Base-by-base conservation (phyloP, 352 stramenopile species). In the Phytophthora quininea region DNA sequence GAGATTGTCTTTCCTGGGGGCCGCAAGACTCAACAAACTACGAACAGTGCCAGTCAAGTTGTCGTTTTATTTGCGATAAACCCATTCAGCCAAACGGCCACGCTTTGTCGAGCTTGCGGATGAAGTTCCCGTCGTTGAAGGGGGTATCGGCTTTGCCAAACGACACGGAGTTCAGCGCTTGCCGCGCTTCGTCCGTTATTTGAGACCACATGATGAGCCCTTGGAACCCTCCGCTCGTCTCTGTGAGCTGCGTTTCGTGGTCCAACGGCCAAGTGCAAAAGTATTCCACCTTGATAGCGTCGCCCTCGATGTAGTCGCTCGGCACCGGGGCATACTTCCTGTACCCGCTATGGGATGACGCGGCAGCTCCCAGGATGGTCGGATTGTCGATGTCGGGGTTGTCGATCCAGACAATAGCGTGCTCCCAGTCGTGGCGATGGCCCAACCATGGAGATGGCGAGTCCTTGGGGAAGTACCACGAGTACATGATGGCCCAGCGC, bases 401-500 rank as follows among this genome's bases (percentile, higher is more conserved):
- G n/a, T 35, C 19, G 19, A 48, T 29, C 51, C 51, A 58, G 15
- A 58, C n/a, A 32, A 48, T 11, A 24, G 47, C 35, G 19, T 48
- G 50, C 50, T 52, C 46, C 46, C 46, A 52, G 46, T 52, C 46
- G 27, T 54, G 48, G 19, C 48, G 48, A 32, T 33, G 51, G 35
- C 51, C 51, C 3, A 47, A 3, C 1, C 32, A n/a, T 7, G 35
- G n/a, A 1, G 51, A 58, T 1, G 51, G 35, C 3, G 51, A 58
- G 10, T 49, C 35, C 24, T 56, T 37, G 3, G 51, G 51, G 51
- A 58, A 58, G 5, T 58, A 58, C 10, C 48, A 54, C 6, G 48
- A 54, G 47, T 52, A 52, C 46, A 52, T 52, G 46, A 52, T 52
- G n/a, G 50, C 50, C 50, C 50, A 56, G 7, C 38, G 30, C 6